Conservation (phyloP, 2,329 filamentous ascomycete genomes). For the Colletotrichum theobromicola region DNA sequence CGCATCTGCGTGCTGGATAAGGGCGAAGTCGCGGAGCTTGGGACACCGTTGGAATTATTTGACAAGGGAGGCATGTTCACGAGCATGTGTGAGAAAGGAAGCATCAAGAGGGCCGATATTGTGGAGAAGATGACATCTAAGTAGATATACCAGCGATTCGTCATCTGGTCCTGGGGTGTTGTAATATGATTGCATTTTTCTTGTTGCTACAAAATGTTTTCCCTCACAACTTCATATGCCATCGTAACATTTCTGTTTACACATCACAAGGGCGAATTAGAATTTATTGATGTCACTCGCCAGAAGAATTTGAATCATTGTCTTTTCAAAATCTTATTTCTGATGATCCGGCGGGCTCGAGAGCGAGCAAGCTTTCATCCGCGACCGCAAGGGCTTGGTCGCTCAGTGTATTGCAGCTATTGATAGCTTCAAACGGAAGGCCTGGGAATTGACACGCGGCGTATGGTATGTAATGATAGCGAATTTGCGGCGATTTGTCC, state of each 20-base stretch:
- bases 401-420: neutral
- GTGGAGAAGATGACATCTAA: neutral
- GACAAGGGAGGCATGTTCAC: conserved; percentile 67
- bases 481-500: neutral
- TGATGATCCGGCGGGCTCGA: neutral
- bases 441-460: neutral
- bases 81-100: conserved; percentile 59
- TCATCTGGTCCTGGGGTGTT: neutral
- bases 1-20: conserved; percentile 77
- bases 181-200: neutral
- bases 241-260: too few species aligned
- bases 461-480: neutral
- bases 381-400: neutral
- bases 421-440: neutral
- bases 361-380: neutral
- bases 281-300: too few species aligned
- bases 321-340: neutral
- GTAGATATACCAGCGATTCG: neutral
- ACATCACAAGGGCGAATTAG: too few species aligned
- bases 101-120: neutral
- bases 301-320: neutral
- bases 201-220: neutral
- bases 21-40: conserved; percentile 72
- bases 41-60: conserved; percentile 64
- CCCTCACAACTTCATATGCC: too few species aligned